phyloP scores from a whole-genome alignment of 2,329 filamentous ascomycete genomes.

The Xylaria arbuscula region DNA sequence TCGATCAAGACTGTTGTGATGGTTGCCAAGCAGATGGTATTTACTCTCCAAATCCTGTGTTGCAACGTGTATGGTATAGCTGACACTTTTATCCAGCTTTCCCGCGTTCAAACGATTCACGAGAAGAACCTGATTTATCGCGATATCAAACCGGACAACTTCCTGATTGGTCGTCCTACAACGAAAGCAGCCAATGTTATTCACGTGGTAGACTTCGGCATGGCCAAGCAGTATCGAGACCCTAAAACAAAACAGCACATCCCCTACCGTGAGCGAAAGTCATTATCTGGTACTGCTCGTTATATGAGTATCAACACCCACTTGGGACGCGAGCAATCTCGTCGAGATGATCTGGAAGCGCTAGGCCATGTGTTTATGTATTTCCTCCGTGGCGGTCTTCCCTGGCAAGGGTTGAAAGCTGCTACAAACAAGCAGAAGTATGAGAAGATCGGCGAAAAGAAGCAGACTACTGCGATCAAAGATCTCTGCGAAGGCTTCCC shows the following conservation, averaged over 20 bases:
- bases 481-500: slow-evolving; percentile 97
- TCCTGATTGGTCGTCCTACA: slow-evolving; percentile 91
- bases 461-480: slow-evolving; percentile 97
- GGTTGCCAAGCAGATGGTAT: slow-evolving; percentile 98
- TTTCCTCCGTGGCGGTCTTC: slow-evolving; percentile 76
- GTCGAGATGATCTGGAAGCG: slow-evolving; percentile 94
- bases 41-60: slow-evolving; percentile 43
- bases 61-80: not conserved
- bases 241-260: slow-evolving; percentile 99
- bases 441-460: slow-evolving; percentile 99
- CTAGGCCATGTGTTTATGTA: slow-evolving; percentile 81
- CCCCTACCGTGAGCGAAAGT: slow-evolving; percentile 96
- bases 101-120: slow-evolving; percentile 91
- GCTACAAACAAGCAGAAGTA: slow-evolving; percentile 95
- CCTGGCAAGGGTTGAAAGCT: slow-evolving; percentile 79
- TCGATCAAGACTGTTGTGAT: slow-evolving; percentile 98
- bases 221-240: slow-evolving; percentile 99
- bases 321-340: slow-evolving; percentile 93
- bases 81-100: slow-evolving; percentile 68
- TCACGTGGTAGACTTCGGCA: slow-evolving; percentile 98
- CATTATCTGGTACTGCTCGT: slow-evolving; percentile 92
- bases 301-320: slow-evolving; percentile 99
- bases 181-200: slow-evolving; percentile 98
- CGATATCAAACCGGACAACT: slow-evolving; percentile 99
- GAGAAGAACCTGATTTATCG: slow-evolving; percentile 99